Percentiles rank a stretch among this genome's conserved stretches.
Conservation (phyloP, 1,139 yeast genomes). For the Candida frijolesensis region DNA sequence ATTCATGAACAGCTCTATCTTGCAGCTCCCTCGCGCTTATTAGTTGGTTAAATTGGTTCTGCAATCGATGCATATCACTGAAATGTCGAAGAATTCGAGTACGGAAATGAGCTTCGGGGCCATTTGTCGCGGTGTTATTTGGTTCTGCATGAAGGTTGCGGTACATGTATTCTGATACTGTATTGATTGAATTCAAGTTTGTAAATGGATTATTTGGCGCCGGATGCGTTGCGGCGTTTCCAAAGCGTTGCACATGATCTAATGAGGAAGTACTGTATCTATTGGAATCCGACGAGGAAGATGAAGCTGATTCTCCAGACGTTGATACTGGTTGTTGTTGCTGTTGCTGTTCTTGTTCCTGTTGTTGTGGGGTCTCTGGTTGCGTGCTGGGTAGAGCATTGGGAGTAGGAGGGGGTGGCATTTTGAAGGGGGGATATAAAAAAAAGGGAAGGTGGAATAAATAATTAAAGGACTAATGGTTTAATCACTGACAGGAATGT, state of each 20-base stretch:
- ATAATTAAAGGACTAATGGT: neutral
- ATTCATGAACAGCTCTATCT: constrained; percentile 7
- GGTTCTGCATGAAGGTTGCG: constrained; percentile 11
- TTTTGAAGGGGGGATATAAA: neutral
- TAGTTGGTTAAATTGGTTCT: constrained; percentile 14
- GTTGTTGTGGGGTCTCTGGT: neutral
- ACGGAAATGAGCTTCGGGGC: constrained; percentile 13
- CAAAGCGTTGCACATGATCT: constrained; percentile 12
- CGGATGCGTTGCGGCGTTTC: constrained; percentile 13
- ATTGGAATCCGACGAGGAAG: neutral
- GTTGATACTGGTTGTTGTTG: neutral
- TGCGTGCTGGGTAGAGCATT: neutral
- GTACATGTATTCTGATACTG: constrained; percentile 16
- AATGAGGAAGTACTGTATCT: neutral
- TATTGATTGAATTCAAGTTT: constrained; percentile 15
- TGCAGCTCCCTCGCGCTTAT: constrained; percentile 9
- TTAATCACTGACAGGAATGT: no score
- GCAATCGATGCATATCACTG: constrained; percentile 15
- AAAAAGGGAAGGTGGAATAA: neutral
- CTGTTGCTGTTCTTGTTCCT: neutral
- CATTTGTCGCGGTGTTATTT: constrained; percentile 1
- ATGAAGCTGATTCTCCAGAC: neutral
- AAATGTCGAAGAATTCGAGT: constrained; percentile 16
- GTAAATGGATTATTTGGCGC: constrained; percentile 5
- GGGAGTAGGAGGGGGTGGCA: constrained; percentile 9